These are phyloP conservation scores for Juncus effusus DNA, from an alignment of 176 grass and related monocot genomes.

Conservation along the genomic window DNA sequence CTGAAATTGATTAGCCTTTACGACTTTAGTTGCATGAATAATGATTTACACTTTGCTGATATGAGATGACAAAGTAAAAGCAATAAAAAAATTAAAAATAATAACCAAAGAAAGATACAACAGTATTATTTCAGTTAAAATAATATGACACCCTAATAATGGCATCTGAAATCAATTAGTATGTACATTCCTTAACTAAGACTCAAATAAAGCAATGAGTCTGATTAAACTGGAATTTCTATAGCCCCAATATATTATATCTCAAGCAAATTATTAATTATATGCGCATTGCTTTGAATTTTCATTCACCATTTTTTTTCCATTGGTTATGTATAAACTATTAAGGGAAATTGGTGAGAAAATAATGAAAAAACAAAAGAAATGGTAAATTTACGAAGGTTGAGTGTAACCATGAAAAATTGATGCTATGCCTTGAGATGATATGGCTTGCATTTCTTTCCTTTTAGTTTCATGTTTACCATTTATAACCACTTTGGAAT, in stretches of 20 bases:
- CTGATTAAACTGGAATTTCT: no score
- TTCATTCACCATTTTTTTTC: conserved; percentile 3
- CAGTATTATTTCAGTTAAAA: not conserved
- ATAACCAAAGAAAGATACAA: not conserved
- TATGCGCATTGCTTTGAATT: not conserved
- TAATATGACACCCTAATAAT: no score
- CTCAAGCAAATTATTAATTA: not conserved
- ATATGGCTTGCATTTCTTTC: conserved; percentile 11
- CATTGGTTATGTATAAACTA: not conserved
- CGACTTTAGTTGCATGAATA: not conserved
- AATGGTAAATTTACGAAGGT: conserved; percentile 11
- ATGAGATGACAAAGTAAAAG: not conserved
- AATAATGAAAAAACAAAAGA: not conserved
- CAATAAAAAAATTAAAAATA: not conserved
- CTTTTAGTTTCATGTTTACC: conserved; percentile 22
- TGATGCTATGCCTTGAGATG: conserved; percentile 21
- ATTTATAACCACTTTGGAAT: conserved; percentile 15
- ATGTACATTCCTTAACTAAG: no score
- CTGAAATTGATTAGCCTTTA: not conserved
- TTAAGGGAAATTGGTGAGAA: conserved; percentile 2
- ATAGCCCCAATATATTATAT: no score
- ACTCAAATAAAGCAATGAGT: no score
- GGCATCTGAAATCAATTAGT: no score
- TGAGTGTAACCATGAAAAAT: not conserved
- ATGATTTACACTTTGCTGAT: not conserved